These are phyloP conservation scores for Podaxis sp. DNA, from an alignment of 768 basidiomycete species.

Conservation along the genomic window DNA sequence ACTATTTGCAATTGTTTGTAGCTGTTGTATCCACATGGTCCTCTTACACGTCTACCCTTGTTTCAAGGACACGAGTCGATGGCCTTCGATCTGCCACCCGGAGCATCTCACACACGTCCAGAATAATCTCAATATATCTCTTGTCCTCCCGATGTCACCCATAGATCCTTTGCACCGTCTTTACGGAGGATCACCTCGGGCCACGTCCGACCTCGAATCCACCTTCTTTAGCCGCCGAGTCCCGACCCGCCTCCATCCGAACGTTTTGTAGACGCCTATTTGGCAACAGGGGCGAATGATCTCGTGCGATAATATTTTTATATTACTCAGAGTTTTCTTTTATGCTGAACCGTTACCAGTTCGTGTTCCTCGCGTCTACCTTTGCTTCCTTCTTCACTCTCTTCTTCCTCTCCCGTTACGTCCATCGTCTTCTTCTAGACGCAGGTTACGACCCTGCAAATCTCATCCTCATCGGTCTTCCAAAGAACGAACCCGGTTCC, in stretches of 20 bases:
- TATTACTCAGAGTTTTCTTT: slow-evolving; percentile 11
- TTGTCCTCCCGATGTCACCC: too few relatives aligned
- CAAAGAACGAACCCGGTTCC: slow-evolving; percentile 16
- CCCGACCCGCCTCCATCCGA: neutral
- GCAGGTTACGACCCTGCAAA: slow-evolving; percentile 59
- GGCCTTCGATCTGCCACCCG: neutral
- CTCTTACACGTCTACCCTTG: neutral
- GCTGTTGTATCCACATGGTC: neutral
- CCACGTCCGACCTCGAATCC: neutral
- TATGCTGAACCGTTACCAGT: slow-evolving; percentile 60
- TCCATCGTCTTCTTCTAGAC: slow-evolving; percentile 43
- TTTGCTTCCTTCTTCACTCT: slow-evolving; percentile 47
- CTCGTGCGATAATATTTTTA: neutral
- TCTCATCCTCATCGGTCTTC: slow-evolving; percentile 65
- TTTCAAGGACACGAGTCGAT: neutral
- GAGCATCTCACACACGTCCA: neutral
- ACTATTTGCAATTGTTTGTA: neutral
- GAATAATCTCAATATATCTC: too few relatives aligned
- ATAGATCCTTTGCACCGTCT: too few relatives aligned
- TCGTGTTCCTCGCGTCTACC: slow-evolving; percentile 56
- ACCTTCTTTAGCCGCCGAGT: neutral
- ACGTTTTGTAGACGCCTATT: slow-evolving; percentile 4
- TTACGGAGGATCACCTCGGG: neutral
- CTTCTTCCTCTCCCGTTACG: slow-evolving; percentile 39
- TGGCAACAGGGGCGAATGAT: neutral